Evolutionary conservation across 805 yeast species (phyloP).

Genomic region (Candida anglica): DNA sequence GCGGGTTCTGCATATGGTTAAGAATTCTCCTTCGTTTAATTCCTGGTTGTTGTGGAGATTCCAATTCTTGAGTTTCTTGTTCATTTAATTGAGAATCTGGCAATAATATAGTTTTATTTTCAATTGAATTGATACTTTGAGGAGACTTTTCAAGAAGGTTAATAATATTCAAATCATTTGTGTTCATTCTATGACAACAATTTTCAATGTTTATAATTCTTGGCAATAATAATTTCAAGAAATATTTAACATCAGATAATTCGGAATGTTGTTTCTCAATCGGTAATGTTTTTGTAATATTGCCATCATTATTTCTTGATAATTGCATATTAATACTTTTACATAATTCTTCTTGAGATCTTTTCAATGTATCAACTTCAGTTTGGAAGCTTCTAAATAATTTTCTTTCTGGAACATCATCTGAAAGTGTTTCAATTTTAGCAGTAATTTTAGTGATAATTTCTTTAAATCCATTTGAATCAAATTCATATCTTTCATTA

Average conservation of each 20-base stretch:
- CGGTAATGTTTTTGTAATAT: too few species aligned
- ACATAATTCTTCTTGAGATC: not conserved
- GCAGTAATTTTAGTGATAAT: too few species aligned
- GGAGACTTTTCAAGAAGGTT: too few species aligned
- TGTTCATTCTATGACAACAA: not conserved
- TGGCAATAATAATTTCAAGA: slow-evolving; percentile 13
- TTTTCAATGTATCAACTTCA: slow-evolving; percentile 2
- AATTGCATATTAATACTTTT: slow-evolving; percentile 1
- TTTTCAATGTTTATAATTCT: slow-evolving; percentile 10
- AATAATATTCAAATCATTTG: too few species aligned
- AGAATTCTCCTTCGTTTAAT: not conserved
- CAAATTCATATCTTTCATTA: too few species aligned
- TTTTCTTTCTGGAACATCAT: too few species aligned
- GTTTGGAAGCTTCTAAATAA: slow-evolving; percentile 1
- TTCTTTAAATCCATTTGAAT: too few species aligned
- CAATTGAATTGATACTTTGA: not conserved
- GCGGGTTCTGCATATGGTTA: not conserved
- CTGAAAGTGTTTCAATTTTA: too few species aligned
- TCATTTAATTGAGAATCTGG: not conserved
- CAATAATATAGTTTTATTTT: not conserved
- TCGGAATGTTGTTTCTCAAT: too few species aligned
- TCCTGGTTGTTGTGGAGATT: too few species aligned
- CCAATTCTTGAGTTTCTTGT: too few species aligned
- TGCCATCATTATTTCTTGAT: too few species aligned
- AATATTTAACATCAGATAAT: slow-evolving; percentile 12